Evolutionary conservation across 2,329 filamentous ascomycete species (phyloP).

Genomic region (Akanthomyces uredinophilus): DNA sequence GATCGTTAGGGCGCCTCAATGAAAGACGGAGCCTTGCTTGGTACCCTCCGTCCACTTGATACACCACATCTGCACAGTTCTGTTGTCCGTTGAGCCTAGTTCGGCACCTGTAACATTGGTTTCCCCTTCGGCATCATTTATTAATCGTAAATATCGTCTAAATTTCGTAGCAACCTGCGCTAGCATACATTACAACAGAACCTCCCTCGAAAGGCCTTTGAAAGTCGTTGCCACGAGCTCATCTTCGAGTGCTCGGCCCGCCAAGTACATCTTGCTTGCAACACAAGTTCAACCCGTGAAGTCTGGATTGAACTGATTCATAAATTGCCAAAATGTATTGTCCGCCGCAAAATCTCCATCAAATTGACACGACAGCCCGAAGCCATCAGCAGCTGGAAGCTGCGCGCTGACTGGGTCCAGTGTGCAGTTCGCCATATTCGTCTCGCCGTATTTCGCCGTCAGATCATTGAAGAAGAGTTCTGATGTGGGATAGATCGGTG

Average conservation of each 20-base stretch:
- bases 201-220: too few relatives aligned
- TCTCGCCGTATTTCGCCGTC: slow-evolving; percentile 32
- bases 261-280: too few relatives aligned
- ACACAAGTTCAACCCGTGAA: neutral
- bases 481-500: slow-evolving; percentile 52
- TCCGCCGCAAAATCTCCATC: slow-evolving; percentile 50
- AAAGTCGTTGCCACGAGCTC: too few relatives aligned
- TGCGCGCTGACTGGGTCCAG: slow-evolving; percentile 2
- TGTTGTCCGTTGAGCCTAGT: neutral
- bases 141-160: neutral
- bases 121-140: neutral
- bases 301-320: slow-evolving; percentile 33
- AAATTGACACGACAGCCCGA: slow-evolving; percentile 39
- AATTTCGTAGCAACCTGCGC: neutral
- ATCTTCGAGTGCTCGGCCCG: too few relatives aligned
- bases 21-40: too few relatives aligned
- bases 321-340: slow-evolving; percentile 48
- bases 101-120: neutral
- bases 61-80: too few relatives aligned
- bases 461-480: slow-evolving; percentile 55
- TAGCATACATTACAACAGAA: neutral
- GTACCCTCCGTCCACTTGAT: too few relatives aligned
- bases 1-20: too few relatives aligned
- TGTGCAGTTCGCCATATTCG: slow-evolving; percentile 10
- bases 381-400: slow-evolving; percentile 16